Base-by-base conservation (phyloP, 2,329 filamentous ascomycete genomes). In the Elsinoe arachidis region DNA sequence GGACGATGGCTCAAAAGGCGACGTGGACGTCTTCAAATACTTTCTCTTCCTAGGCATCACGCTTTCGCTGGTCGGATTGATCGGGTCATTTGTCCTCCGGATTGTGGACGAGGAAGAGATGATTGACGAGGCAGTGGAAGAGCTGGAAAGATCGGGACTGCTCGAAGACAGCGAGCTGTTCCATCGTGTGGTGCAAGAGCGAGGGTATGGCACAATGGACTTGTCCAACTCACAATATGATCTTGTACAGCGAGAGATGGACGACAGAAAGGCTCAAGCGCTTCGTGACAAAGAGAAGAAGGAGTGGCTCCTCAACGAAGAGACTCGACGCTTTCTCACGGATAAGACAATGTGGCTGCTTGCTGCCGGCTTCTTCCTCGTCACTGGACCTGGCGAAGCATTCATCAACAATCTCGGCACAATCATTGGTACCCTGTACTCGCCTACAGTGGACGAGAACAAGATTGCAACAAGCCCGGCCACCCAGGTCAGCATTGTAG, bases 391-490 rank as follows among this genome's bases (percentile, higher is more conserved):
- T 0, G 92, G 91, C n/a, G 93, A 99, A 73, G 88, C 92, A 10
- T 99, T 96, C 70, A 90, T 97, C 73, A 99, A 97, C 74, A 99
- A 97, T 66, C 74, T 99, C 9, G 93, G 93, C 35, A 96, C 91
- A 21, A 86, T 99, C 60, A 91, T 97, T 64, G 86, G 88, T 63
- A 95, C 92, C 0, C 77, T 96, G 2, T 88, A 88, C 44, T 80
- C 81, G 4, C 75, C 74, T n/a, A 80, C 80, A 69, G 72, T 51
- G 68, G 74, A 55, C 61, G 65, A 60, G 67, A 55, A 54, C 2
- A 41, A 61, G 11, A 64, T 69, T 63, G 69, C 76, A 64, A 83
- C 86, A 49, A 81, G 87, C 52, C 80, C 87, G 38, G 83, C 90
- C 58, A 96, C 90, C 0, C 93, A 99, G 66, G 91, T 99, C 56